A percentile compares a stretch with the other conserved stretches of the same genome.
These are phyloP conservation scores for Fraxinus albicans DNA, from an alignment of 305 asterid species.

Conservation along the genomic window DNA sequence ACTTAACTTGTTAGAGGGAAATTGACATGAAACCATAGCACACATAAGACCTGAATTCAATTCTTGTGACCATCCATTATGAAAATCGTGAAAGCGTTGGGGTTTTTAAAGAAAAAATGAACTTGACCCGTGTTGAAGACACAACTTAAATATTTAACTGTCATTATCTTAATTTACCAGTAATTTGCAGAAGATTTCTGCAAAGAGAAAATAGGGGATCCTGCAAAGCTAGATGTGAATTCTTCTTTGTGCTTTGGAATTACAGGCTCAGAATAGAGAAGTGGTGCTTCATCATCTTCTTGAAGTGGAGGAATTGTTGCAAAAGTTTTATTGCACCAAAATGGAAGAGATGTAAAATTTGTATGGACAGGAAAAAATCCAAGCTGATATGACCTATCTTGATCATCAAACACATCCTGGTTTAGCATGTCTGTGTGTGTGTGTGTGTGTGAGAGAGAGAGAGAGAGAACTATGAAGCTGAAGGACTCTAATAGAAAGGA, in stretches of 20 bases:
- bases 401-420: slow-evolving; percentile 62
- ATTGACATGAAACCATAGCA: not conserved
- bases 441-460: not conserved
- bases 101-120: not conserved
- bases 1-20: not conserved
- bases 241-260: slow-evolving; percentile 40
- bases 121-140: not conserved
- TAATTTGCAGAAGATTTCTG: slow-evolving; percentile 59
- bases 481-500: not conserved
- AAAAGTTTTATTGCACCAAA: slow-evolving; percentile 54
- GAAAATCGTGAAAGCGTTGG: not conserved
- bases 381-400: slow-evolving; percentile 63
- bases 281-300: slow-evolving; percentile 30
- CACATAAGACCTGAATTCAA: not conserved
- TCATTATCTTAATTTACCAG: slow-evolving; percentile 41
- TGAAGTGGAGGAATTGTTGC: slow-evolving; percentile 23
- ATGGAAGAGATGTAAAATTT: slow-evolving; percentile 38
- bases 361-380: slow-evolving; percentile 53
- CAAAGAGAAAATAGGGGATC: slow-evolving; percentile 55
- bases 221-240: slow-evolving; percentile 38
- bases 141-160: not conserved
- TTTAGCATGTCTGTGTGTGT: slow-evolving; percentile 28
- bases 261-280: slow-evolving; percentile 32
- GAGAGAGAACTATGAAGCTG: not conserved
- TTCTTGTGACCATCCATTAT: not conserved